A percentile compares a stretch with the other conserved stretches of the same genome.
phyloP scores from a whole-genome alignment of 176 grass and related monocot genomes.

The Oryza meridionalis region DNA sequence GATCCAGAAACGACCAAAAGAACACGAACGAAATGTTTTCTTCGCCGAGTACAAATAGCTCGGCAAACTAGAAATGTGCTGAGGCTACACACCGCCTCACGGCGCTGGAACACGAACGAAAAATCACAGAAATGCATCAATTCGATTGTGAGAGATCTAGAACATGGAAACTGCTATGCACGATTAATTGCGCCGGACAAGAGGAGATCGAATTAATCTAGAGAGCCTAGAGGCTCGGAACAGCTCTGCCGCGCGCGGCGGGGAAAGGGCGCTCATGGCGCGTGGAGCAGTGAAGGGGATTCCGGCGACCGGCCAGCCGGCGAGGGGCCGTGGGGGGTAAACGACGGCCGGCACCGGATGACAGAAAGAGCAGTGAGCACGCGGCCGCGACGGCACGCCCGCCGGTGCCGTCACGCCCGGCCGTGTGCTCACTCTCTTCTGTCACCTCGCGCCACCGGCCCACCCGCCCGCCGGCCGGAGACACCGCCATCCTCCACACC shows the following conservation, averaged over 20 bases:
- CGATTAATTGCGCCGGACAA: not conserved
- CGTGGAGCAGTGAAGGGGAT: not conserved
- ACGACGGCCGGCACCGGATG: conserved; percentile 5
- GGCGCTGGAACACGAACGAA: not conserved
- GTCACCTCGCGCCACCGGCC: conserved; percentile 47
- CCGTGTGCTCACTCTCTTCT: conserved; percentile 83
- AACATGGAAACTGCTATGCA: not conserved
- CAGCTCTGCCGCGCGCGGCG: no score
- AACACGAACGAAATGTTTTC: not conserved
- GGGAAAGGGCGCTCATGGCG: no score
- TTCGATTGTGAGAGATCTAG: not conserved
- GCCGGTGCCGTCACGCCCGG: conserved; percentile 59
- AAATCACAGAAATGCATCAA: not conserved
- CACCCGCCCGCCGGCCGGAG: not conserved
- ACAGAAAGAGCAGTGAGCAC: conserved; percentile 78
- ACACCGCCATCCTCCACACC: not conserved
- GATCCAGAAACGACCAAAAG: not conserved
- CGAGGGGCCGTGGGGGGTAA: not conserved
- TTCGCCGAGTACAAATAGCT: no score
- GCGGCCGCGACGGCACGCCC: conserved; percentile 66
- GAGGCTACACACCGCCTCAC: no score
- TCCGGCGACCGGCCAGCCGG: not conserved
- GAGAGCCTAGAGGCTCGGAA: no score
- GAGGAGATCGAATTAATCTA: no score
- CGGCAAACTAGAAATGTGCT: no score